These are phyloP conservation scores for Komagataella pseudopastoris DNA, from an alignment of 805 yeast genomes.

Conservation along the genomic window DNA sequence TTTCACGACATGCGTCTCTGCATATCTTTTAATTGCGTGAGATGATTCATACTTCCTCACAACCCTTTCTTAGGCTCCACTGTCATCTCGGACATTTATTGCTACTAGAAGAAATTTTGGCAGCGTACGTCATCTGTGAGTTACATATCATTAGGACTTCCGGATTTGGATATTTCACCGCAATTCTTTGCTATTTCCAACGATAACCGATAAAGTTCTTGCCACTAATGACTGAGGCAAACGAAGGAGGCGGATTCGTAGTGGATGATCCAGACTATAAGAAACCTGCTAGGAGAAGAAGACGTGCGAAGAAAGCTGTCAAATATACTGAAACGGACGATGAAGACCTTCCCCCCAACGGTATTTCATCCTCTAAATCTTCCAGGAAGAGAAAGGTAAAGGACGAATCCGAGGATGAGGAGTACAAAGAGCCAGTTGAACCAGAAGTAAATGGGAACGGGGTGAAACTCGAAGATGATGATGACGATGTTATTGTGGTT, in stretches of 20 bases:
- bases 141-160: neutral
- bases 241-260: constrained; percentile 24
- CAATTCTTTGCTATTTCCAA: neutral
- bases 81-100: neutral
- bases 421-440: constrained; percentile 8
- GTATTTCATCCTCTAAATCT: constrained; percentile 11
- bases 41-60: neutral
- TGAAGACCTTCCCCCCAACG: constrained; percentile 7
- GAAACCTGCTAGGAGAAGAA: constrained; percentile 7
- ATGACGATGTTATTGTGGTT: constrained; percentile 9
- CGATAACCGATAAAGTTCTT: neutral
- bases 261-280: constrained; percentile 20
- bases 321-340: constrained; percentile 2
- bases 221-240: neutral
- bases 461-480: constrained; percentile 4
- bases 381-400: constrained; percentile 11
- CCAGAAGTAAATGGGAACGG: constrained; percentile 12
- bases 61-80: neutral
- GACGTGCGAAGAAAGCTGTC: constrained; percentile 7
- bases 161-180: neutral
- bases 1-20: neutral
- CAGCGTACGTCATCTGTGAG: neutral
- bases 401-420: constrained; percentile 21
- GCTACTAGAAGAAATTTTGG: neutral
- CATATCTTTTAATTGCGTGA: neutral